These are phyloP conservation scores for Tricholoma flavovirens DNA, from an alignment of 768 basidiomycete species.

Conservation along the genomic window DNA sequence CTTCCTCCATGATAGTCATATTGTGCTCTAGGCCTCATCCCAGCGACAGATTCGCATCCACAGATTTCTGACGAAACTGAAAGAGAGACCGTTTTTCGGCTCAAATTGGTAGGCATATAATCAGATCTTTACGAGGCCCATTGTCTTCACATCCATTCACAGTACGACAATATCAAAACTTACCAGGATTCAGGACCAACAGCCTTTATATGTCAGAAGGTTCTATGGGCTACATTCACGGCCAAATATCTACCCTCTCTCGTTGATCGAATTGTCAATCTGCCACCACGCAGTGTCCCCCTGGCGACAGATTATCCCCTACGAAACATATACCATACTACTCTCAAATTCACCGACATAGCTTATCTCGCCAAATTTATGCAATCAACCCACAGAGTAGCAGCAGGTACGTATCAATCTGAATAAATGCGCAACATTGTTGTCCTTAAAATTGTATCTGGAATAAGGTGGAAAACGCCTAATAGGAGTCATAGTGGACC, in stretches of 20 bases:
- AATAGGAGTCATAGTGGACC: neutral
- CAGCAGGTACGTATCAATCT: neutral
- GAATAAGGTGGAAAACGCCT: neutral
- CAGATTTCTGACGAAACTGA: neutral
- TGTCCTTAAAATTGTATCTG: neutral
- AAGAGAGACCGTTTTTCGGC: neutral
- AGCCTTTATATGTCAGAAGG: neutral
- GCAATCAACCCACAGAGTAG: neutral
- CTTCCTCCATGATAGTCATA: neutral
- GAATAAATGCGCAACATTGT: neutral
- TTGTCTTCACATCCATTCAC: neutral
- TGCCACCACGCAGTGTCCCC: neutral
- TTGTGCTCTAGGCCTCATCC: neutral
- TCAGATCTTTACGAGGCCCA: neutral
- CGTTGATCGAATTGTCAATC: neutral
- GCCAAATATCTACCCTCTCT: neutral
- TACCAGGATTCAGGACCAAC: neutral
- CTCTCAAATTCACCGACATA: neutral
- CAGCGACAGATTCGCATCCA: neutral
- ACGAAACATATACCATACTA: neutral
- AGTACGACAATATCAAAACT: neutral
- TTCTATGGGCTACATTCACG: neutral
- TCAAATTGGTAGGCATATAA: neutral
- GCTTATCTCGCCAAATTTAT: neutral
- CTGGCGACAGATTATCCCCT: neutral